Percentiles rank a stretch among this genome's conserved stretches.
Conservation (phyloP, 108 stramenopile genomes). For the Skeletonema marinoi region DNA sequence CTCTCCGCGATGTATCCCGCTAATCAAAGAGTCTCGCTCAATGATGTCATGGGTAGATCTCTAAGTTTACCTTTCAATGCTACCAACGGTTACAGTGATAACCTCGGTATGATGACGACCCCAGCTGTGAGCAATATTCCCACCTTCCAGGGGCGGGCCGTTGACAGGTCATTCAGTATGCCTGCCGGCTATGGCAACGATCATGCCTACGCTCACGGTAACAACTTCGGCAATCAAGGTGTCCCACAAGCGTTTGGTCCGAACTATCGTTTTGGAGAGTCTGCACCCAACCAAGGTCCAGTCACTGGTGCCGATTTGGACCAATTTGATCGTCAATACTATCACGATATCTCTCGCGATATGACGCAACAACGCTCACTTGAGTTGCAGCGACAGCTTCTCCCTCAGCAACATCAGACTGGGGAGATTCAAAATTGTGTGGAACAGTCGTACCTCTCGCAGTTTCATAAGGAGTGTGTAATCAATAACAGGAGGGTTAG, state of each 20-base stretch:
- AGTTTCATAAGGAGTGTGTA: not conserved
- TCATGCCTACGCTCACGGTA: not conserved
- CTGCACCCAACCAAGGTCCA: not conserved
- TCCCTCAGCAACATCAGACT: not conserved
- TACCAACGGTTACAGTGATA: not conserved
- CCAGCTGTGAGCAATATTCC: not conserved
- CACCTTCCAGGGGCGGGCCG: not conserved
- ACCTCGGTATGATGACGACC: not conserved
- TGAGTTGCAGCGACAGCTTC: not conserved
- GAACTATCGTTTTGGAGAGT: not conserved
- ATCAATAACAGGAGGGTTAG: not conserved
- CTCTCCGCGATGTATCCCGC: not conserved
- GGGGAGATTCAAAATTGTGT: not conserved
- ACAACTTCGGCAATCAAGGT: not conserved
- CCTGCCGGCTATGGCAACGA: not conserved
- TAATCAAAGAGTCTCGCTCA: not conserved
- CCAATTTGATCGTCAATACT: not conserved
- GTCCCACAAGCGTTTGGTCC: not conserved
- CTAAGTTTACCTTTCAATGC: not conserved
- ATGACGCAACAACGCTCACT: not conserved
- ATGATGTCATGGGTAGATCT: not conserved
- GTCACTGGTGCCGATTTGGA: not conserved
- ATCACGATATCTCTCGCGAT: not conserved
- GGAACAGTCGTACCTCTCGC: not conserved
- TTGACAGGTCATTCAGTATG: not conserved